A percentile compares a stretch with the other conserved stretches of the same genome.
Evolutionary conservation across 768 basidiomycete genomes (phyloP).

Genomic region (Melanogaster broomeanus): DNA sequence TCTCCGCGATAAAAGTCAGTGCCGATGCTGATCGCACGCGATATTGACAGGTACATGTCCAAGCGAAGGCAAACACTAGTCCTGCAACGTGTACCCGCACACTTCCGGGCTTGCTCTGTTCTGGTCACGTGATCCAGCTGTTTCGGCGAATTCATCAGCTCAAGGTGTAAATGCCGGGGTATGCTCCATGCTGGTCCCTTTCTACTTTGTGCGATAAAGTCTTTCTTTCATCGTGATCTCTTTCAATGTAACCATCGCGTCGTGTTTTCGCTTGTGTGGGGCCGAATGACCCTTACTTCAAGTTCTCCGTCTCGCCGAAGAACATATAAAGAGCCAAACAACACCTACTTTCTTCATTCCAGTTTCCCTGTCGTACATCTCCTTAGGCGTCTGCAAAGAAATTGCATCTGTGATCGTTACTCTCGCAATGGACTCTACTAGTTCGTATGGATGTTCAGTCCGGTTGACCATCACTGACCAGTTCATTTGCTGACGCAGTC

Average conservation of each 20-base stretch:
- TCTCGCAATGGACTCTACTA: constrained; percentile 4
- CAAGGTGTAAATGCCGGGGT: background rate
- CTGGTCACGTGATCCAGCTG: constrained; percentile 17
- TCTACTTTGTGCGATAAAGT: constrained; percentile 16
- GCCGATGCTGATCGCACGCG: background rate
- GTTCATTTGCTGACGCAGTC: background rate
- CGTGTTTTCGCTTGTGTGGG: constrained; percentile 6
- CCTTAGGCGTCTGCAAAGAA: constrained; percentile 11
- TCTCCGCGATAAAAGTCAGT: background rate
- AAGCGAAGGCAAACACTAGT: constrained; percentile 5
- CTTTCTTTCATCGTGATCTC: constrained; percentile 22
- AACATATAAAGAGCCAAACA: constrained; percentile 18
- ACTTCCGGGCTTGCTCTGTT: constrained; percentile 27
- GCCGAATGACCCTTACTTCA: background rate
- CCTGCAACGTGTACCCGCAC: constrained; percentile 25
- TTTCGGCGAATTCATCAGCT: background rate
- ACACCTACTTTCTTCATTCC: background rate
- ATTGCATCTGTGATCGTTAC: background rate
- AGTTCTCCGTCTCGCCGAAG: background rate
- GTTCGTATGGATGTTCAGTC: constrained; percentile 4
- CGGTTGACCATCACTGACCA: background rate
- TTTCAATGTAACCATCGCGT: constrained; percentile 14
- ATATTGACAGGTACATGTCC: background rate
- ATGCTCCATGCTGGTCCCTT: constrained; percentile 7
- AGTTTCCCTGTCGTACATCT: constrained; percentile 4